Conservation (phyloP, 768 basidiomycete species). For the Collybiopsis luxurians region DNA sequence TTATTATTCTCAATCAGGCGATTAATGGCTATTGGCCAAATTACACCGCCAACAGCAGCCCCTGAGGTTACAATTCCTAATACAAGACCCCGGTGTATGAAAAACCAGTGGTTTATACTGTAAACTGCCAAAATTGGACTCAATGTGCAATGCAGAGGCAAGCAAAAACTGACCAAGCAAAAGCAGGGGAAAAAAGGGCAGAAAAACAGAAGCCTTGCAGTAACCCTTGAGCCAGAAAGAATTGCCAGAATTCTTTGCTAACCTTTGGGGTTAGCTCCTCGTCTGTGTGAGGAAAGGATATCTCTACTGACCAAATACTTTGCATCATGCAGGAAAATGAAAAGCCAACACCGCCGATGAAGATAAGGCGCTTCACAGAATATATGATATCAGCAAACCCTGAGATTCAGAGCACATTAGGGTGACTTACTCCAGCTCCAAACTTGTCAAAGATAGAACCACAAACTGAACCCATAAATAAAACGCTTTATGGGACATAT, state of each 20-base stretch:
- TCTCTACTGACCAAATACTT: not conserved
- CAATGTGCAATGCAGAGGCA: not conserved
- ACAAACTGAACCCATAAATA: constrained; percentile 16
- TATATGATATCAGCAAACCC: no score
- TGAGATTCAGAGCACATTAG: no score
- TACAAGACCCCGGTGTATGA: constrained; percentile 16
- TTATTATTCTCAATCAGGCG: constrained; percentile 11
- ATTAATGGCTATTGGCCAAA: constrained; percentile 16
- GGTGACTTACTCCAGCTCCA: constrained; percentile 13
- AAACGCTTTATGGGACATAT: no score
- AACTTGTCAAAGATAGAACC: constrained; percentile 16
- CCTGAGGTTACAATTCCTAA: constrained; percentile 18
- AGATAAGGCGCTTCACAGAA: constrained; percentile 9
- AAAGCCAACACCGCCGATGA: constrained; percentile 8
- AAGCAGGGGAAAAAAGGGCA: constrained; percentile 14
- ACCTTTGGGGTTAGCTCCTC: not conserved
- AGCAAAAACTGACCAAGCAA: not conserved
- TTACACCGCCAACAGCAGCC: constrained; percentile 16
- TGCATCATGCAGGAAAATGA: constrained; percentile 9
- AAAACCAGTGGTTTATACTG: constrained; percentile 17
- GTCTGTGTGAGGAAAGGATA: not conserved
- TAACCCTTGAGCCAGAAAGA: constrained; percentile 53
- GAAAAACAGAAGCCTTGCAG: constrained; percentile 40
- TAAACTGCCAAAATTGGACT: not conserved
- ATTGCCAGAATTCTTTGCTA: constrained; percentile 46